Evolutionary conservation across 257 asterid species (phyloP).

Genomic region (Ophiorrhiza pumila): DNA sequence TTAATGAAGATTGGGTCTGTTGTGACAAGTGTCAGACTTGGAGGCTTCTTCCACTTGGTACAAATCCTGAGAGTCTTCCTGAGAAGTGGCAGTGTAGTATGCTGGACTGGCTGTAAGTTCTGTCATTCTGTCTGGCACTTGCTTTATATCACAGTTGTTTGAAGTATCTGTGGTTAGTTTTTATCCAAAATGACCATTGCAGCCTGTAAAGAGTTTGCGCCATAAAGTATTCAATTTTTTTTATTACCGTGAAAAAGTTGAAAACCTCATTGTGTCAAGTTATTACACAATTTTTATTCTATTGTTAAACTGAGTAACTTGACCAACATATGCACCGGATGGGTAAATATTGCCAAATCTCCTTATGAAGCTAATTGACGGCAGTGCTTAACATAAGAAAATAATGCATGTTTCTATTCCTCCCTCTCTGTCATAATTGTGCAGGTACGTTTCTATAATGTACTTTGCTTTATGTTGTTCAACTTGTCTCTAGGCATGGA

Average conservation of each 20-base stretch:
- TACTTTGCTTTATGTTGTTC: conserved; percentile 23
- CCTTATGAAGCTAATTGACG: conserved; percentile 4
- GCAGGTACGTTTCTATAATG: background rate
- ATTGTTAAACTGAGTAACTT: background rate
- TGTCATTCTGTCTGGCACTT: conserved; percentile 9
- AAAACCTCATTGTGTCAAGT: background rate
- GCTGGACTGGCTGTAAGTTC: conserved; percentile 98
- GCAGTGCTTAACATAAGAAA: background rate
- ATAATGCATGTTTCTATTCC: conserved; percentile 1
- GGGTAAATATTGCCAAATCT: conserved; percentile 1
- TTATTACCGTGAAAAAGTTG: background rate
- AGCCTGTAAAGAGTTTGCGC: background rate
- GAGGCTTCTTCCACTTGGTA: conserved; percentile 96
- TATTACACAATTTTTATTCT: background rate
- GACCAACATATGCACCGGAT: background rate
- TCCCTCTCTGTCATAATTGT: conserved; percentile 4
- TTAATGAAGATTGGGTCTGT: conserved; percentile 81
- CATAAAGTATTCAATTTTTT: background rate
- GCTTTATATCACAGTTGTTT: background rate
- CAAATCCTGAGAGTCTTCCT: conserved; percentile 77
- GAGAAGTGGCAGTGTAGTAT: conserved; percentile 88
- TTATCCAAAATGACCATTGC: background rate
- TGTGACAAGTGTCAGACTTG: conserved; percentile 85
- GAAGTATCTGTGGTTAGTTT: background rate
- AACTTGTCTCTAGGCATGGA: conserved; percentile 64